Base-by-base conservation (phyloP, 768 basidiomycete genomes). In the Leccinum pellstonianum region DNA sequence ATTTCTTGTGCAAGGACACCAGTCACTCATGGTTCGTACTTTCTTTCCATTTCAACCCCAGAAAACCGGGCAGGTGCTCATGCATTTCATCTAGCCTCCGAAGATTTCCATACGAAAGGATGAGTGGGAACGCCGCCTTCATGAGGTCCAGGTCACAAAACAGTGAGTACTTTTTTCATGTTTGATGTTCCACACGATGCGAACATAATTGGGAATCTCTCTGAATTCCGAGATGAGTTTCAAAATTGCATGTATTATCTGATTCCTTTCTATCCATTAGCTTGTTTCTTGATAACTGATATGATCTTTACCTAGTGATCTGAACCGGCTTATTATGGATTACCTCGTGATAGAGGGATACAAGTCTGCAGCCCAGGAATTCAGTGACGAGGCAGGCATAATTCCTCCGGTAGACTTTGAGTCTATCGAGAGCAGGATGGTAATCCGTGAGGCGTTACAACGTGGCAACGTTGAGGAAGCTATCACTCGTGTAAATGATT, bases 311-410 rank as follows among this genome's bases (percentile, higher is more conserved):
- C 61, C 60, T 59, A 99, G 97, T 76, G 95, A 99, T 75, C 78
- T 98, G 59, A 96, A 98, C 74, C 84, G 88, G 4, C 84, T 98
- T 23, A 86, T 99, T 49, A 95, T 97, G 87, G 94, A 99, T 72
- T 98, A 98, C 75, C 89, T 98, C 62, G 91, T 97, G 62, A 93
- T 97, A 56, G 95, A 98, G 71, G 97, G 97, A 3, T 98, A 95
- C 82, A 94, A 95, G 72, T 87, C 91, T 12, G 94, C 97, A 1
- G 97, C 97, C 2, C 90, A 97, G 68, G 91, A 95, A 73, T 98
- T 99, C 69, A 89, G 92, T 60, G 84, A 86, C 51, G 97, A 99
- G 70, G 90, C 96, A 19, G 84, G 85, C 49, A 79, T 97, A 51
- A 74, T 77, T 3, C 83, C 88, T 5, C 83, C 89, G 7, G 87